Conservation (phyloP, 495 filamentous ascomycete genomes). For the Entonaema liquescens region DNA sequence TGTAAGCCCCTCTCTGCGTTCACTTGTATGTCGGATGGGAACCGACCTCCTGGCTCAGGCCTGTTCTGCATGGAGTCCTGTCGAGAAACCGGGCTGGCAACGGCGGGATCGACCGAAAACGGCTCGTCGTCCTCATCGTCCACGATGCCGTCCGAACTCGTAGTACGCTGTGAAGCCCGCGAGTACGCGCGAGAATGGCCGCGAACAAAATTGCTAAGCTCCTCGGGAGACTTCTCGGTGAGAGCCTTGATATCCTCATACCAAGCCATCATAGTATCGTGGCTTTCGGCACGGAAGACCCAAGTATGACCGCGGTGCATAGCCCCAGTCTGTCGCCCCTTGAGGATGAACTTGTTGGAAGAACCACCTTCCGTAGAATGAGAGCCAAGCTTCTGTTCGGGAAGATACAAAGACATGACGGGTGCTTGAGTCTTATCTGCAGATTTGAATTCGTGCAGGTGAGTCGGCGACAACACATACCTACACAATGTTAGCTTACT, state of each 20-base stretch:
- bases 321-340: conserved; percentile 89
- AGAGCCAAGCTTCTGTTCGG: conserved; percentile 93
- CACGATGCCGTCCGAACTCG: conserved; percentile 76
- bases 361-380: conserved; percentile 84
- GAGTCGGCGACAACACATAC: conserved; percentile 96
- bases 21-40: conserved; percentile 86
- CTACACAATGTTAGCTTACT: conserved; percentile 59
- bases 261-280: conserved; percentile 98
- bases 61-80: conserved; percentile 63
- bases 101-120: conserved; percentile 68
- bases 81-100: conserved; percentile 54
- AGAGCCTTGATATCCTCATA: conserved; percentile 89
- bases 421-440: conserved; percentile 73
- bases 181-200: conserved; percentile 79
- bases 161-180: conserved; percentile 68
- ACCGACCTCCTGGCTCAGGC: conserved; percentile 85
- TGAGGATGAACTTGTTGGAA: conserved; percentile 98
- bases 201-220: conserved; percentile 85
- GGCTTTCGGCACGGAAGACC: conserved; percentile 95
- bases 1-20: conserved; percentile 75
- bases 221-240: conserved; percentile 88
- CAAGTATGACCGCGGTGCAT: conserved; percentile 97
- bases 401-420: conserved; percentile 94
- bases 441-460: conserved; percentile 97
- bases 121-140: conserved; percentile 89